Conservation (phyloP, 768 basidiomycete species). For the Omphalotus guepiniiformis region DNA sequence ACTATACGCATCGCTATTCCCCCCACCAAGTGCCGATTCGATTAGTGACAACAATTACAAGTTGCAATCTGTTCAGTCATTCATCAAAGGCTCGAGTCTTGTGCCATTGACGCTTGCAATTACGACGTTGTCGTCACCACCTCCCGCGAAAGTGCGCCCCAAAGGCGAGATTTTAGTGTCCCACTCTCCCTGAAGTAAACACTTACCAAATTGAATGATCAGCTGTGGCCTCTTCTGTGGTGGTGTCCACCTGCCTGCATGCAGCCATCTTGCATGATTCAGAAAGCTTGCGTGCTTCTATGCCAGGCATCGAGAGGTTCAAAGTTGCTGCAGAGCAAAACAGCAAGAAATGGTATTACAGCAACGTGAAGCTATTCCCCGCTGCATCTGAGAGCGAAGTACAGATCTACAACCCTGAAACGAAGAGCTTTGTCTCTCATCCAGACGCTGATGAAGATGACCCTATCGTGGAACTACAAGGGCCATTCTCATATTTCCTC, state of each 20-base stretch:
- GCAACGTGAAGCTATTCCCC: conserved; percentile 54
- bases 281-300: conserved; percentile 60
- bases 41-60: conserved; percentile 33
- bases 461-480: conserved; percentile 47
- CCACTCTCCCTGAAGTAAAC: neutral
- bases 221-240: conserved; percentile 63
- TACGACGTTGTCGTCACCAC: conserved; percentile 38
- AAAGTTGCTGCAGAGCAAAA: conserved; percentile 81
- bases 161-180: conserved; percentile 14
- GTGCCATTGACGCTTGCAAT: conserved; percentile 51
- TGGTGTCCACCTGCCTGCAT: conserved; percentile 82
- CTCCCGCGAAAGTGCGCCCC: conserved; percentile 18
- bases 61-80: conserved; percentile 53
- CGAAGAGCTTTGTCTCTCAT: conserved; percentile 42
- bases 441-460: conserved; percentile 27
- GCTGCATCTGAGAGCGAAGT: conserved; percentile 34
- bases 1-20: conserved; percentile 75
- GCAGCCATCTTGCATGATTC: conserved; percentile 82
- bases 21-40: conserved; percentile 28
- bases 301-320: conserved; percentile 83
- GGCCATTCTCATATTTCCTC: conserved; percentile 86
- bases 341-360: conserved; percentile 65
- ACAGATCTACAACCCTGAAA: conserved; percentile 56
- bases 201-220: neutral
- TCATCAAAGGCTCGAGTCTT: conserved; percentile 32